Base-by-base conservation (phyloP, 129 eudicot genomes). In the Pittosporum tobira region DNA sequence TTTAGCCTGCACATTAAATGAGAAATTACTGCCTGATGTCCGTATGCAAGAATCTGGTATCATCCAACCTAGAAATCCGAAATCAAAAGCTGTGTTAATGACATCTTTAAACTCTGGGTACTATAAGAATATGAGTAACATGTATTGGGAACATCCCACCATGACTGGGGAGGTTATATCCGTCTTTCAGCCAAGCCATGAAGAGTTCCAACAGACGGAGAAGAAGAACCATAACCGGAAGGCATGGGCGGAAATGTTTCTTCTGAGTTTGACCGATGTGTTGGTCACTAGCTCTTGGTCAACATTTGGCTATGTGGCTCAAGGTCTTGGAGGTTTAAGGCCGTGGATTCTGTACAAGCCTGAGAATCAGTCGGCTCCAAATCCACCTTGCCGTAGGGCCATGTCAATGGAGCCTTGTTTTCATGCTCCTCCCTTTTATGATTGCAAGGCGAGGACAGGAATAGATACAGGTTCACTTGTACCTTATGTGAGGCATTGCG, bases 241-340 rank as follows among this genome's bases (percentile, higher is more conserved):
- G 65, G 73, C 68, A 27, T 61, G 66, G 64, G 78, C 64, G 36
- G 69, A 73, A 22, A 73, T 73, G 44, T 73, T 40, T 60, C 69
- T 73, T 20, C 78, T 73, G 12, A 66, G 73, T 47, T 46, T 66
- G 36, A 51, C 47, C 14, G 78, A 73, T 42, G 52, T 27, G 59
- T 48, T 66, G 61, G 37, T 73, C 9, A 73, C 78, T 6, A 73
- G 78, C 44, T 57, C 68, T 22, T 42, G 59, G 68, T 73, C 78
- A 50, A 73, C 78, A 7, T 73, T 73, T 24, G 78, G 78, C 18
- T 73, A 66, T 36, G 69, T 66, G 18, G 73, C 78, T 59, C 73
- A 66, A 30, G 64, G 73, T 23, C 78, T 73, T 26, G 72, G 69
- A 26, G 73, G 65, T 37, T 62, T 57, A 62, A 45, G 34, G 22